Evolutionary conservation across 345 rosid species (phyloP).

Genomic region (Limnanthes douglasii): DNA sequence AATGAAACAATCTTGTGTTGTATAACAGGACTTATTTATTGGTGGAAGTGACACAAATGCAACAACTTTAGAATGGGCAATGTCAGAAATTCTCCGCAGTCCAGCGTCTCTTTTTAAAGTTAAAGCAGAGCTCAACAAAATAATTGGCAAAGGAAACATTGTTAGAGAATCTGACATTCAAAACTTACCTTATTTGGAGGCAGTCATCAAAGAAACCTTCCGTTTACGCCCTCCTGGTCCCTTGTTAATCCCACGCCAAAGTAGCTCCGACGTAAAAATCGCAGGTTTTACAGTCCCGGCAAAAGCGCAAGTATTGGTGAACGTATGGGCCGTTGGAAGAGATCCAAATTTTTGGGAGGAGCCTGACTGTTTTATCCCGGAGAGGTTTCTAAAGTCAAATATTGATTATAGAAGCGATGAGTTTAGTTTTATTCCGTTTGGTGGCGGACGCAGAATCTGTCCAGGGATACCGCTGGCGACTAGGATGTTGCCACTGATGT

Average conservation of each 20-base stretch:
- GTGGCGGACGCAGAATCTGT: constrained; percentile 81
- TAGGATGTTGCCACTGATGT: constrained; percentile 41
- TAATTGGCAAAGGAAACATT: too few species aligned
- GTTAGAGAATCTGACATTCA: too few species aligned
- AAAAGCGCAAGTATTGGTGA: constrained; percentile 61
- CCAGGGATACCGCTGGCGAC: constrained; percentile 63
- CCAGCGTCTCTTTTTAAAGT: constrained; percentile 24
- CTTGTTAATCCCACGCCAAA: constrained; percentile 72
- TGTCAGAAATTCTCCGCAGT: constrained; percentile 58
- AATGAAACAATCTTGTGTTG: too few species aligned
- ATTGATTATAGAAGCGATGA: constrained; percentile 49
- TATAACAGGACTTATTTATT: constrained; percentile 79
- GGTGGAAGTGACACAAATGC: constrained; percentile 88
- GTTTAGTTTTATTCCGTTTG: constrained; percentile 60
- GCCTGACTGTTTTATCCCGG: constrained; percentile 43
- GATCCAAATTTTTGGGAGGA: constrained; percentile 52
- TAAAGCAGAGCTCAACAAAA: too few species aligned
- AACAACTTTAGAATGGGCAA: constrained; percentile 83
- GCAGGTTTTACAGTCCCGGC: constrained; percentile 30
- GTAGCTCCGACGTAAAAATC: constrained; percentile 45
- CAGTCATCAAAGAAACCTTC: constrained; percentile 60
- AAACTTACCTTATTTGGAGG: constrained; percentile 49
- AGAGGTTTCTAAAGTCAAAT: constrained; percentile 36
- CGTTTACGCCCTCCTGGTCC: constrained; percentile 80
- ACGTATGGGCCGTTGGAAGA: constrained; percentile 50